Evolutionary conservation across 495 filamentous ascomycete genomes (phyloP), one percentile per base, ranked within the genome.

Genomic region (Lasiosphaeria ovina): DNA sequence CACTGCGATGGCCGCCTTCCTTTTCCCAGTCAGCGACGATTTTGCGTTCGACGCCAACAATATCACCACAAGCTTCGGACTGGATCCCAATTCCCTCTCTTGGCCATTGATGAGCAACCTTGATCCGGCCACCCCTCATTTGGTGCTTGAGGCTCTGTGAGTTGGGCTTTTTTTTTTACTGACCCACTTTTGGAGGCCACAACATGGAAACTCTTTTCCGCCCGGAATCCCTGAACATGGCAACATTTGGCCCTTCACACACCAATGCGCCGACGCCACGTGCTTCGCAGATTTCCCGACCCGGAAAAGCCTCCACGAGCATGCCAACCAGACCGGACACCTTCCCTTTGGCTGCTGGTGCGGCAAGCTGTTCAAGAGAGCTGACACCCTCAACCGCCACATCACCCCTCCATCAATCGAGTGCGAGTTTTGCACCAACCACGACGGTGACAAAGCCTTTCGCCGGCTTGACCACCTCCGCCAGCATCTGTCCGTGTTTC

Each of bases 91-190:
- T 24, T 24, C 24, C 24, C 24, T 24, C 2, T 24, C 24, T 24
- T 24, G 24, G 24, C 24, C 24, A 24, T 24, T 2, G 24, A 24
- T 24, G 24, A 24, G 24, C 24, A 24, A 24, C 24, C 24, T 24
- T 24, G 24, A 24, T 24, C 24, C 24, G 44, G 16, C 5, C 5
- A 4, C 12, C 5, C 6, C 5, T 14, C 6, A 14, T 11, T 47
- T 47, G 5, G 0, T n/a, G 2, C 12, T 47, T 47, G 12, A 42
- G 38, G 38, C 12, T 42, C 12, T 1, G 44, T 14, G 44, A 5
- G 44, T 11, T 8, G 44, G 6, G 32, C 38, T 9, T 54, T 54
- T 54, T 54, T 54, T 54, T 54, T 54, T 54, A 54, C 52, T 54
- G 35, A 54, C 52, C 32, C 32, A 54, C 35, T 54, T 38, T 54